Conservation (phyloP, 768 basidiomycete species). For the Boletus rubroflammeus region DNA sequence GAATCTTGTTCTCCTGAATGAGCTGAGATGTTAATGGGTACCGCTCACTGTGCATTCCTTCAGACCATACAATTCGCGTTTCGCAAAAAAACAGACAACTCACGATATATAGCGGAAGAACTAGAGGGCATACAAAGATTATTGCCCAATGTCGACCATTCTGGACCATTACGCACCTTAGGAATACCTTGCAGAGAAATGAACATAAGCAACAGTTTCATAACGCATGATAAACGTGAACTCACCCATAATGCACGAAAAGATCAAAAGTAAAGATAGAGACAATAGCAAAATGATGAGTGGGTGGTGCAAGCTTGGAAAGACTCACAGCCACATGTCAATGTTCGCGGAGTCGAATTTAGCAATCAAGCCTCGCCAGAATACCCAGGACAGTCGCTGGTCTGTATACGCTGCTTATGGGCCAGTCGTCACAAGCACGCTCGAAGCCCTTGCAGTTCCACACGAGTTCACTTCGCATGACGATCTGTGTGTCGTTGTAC, state of each 20-base stretch:
- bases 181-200: constrained; percentile 47
- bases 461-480: background rate
- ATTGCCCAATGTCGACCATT: constrained; percentile 1
- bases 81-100: constrained; percentile 25
- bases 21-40: constrained; percentile 98
- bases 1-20: constrained; percentile 98
- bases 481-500: background rate
- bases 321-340: constrained; percentile 19
- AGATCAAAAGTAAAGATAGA: constrained; percentile 7
- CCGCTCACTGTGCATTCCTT: constrained; percentile 63
- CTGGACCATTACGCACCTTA: constrained; percentile 44
- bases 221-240: background rate
- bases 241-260: constrained; percentile 23
- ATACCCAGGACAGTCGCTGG: too few relatives aligned
- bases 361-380: background rate
- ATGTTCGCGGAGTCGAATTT: background rate
- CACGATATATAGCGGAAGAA: constrained; percentile 97
- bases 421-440: background rate
- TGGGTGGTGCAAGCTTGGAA: background rate
- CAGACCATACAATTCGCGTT: constrained; percentile 2
- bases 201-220: background rate
- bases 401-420: background rate
- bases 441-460: background rate
- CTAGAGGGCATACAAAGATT: constrained; percentile 37
- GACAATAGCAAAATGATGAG: constrained; percentile 1